These are phyloP conservation scores for Pouteria campechiana DNA, from an alignment of 179 eudicot species.

Conservation along the genomic window DNA sequence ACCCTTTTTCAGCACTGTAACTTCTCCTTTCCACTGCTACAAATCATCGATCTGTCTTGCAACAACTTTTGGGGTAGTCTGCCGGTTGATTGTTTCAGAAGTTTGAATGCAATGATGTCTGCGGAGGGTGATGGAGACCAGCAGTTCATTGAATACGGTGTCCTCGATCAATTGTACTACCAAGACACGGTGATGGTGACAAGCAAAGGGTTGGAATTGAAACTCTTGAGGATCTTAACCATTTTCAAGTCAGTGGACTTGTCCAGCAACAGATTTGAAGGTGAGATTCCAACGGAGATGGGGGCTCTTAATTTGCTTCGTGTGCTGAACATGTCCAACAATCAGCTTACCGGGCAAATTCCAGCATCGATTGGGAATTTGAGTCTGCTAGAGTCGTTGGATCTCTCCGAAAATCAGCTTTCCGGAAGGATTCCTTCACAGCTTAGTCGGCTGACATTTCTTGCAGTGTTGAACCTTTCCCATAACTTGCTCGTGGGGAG, in stretches of 20 bases:
- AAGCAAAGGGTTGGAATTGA: not conserved
- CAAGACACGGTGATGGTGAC: not conserved
- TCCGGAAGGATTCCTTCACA: constrained; percentile 9
- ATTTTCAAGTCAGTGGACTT: constrained; percentile 1
- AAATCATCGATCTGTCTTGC: constrained; percentile 14
- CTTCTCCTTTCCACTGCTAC: constrained; percentile 7
- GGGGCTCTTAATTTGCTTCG: constrained; percentile 5
- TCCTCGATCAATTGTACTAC: not conserved
- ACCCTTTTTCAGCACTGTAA: not conserved
- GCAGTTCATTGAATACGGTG: not conserved
- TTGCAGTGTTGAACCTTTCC: constrained; percentile 11
- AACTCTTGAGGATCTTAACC: not conserved
- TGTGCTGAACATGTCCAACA: constrained; percentile 6
- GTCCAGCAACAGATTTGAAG: constrained; percentile 8
- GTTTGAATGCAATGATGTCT: constrained; percentile 6
- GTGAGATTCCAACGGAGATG: constrained; percentile 6
- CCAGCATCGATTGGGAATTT: constrained; percentile 6
- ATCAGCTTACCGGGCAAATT: constrained; percentile 7
- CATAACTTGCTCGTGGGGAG: constrained; percentile 9
- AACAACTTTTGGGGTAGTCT: constrained; percentile 9
- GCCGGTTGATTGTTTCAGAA: constrained; percentile 6
- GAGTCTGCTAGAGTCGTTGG: constrained; percentile 5
- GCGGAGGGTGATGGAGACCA: not conserved
- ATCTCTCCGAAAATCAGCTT: constrained; percentile 12
- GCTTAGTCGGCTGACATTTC: constrained; percentile 2